Conservation (phyloP, 2,329 filamentous ascomycete genomes). For the Ophiosphaerella korrae region DNA sequence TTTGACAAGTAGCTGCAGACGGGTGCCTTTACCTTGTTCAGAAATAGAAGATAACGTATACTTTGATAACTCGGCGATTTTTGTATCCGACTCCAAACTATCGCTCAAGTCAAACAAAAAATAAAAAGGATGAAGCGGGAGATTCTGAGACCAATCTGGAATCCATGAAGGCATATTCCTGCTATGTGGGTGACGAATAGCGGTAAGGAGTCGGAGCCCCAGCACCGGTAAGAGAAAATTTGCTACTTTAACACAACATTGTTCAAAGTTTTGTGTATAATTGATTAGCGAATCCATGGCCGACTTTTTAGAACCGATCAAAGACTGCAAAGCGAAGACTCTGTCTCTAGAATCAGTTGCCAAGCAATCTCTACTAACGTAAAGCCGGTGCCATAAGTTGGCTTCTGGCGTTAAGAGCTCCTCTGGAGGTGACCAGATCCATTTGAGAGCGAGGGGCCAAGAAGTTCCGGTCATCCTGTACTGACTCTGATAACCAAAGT, state of each 20-base stretch:
- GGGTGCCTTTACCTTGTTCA: no score
- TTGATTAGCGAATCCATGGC: constrained; percentile 4
- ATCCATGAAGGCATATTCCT: constrained; percentile 12
- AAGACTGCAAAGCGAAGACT: constrained; percentile 8
- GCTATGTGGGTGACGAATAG: constrained; percentile 9
- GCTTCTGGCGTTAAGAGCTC: neutral
- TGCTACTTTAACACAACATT: constrained; percentile 2
- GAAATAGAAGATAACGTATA: no score
- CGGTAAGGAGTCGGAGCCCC: constrained; percentile 1
- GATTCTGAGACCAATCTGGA: constrained; percentile 12
- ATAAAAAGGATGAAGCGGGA: neutral
- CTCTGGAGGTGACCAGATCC: neutral
- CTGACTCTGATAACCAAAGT: neutral
- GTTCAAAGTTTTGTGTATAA: neutral
- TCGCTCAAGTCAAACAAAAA: no score
- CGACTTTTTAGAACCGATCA: constrained; percentile 1
- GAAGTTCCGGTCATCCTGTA: neutral
- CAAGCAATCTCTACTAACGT: constrained; percentile 1
- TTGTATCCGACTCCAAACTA: no score
- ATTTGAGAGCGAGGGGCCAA: neutral
- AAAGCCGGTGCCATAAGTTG: constrained; percentile 5
- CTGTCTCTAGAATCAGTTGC: constrained; percentile 12
- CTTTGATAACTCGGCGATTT: no score
- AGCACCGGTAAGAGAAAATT: constrained; percentile 6
- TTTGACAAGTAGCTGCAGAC: no score